Evolutionary conservation across 225 moss, liverwort and hornwort species (phyloP).

Genomic region (Rhytidiadelphus loreus): DNA sequence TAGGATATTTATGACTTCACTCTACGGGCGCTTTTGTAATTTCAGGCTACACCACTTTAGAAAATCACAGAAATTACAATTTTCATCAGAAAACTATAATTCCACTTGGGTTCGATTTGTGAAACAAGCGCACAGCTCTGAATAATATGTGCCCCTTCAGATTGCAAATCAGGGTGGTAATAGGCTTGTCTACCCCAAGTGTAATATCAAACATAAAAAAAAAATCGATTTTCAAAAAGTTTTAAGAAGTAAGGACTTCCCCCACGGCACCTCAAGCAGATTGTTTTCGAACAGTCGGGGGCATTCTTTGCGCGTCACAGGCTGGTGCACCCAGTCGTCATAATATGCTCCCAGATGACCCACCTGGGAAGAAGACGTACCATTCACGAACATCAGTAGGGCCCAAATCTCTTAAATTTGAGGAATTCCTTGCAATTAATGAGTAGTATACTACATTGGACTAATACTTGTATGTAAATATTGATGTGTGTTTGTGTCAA

Average conservation of each 20-base stretch:
- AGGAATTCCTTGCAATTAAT: background rate
- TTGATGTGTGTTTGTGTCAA: background rate
- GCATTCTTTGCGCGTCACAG: constrained; percentile 34
- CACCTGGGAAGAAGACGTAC: background rate
- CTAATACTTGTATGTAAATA: no score
- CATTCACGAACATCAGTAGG: background rate
- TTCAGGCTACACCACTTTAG: no score
- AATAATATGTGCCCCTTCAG: no score
- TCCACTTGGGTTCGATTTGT: no score
- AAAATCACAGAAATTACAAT: no score
- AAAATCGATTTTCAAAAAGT: background rate
- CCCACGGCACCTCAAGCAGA: constrained; percentile 35
- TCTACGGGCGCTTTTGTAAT: no score
- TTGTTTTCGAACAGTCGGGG: constrained; percentile 37
- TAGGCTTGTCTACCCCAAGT: no score
- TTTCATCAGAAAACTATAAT: no score
- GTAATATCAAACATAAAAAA: background rate
- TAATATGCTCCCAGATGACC: constrained; percentile 46
- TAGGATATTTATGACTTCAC: no score
- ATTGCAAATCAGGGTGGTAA: no score
- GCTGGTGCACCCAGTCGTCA: constrained; percentile 60
- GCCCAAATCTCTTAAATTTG: no score
- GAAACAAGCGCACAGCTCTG: no score
- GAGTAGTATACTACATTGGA: background rate
- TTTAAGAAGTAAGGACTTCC: background rate